These are phyloP conservation scores for Erythrobasidium hasegawianum DNA, from an alignment of 1,284 basidiomycete species.

Conservation along the genomic window DNA sequence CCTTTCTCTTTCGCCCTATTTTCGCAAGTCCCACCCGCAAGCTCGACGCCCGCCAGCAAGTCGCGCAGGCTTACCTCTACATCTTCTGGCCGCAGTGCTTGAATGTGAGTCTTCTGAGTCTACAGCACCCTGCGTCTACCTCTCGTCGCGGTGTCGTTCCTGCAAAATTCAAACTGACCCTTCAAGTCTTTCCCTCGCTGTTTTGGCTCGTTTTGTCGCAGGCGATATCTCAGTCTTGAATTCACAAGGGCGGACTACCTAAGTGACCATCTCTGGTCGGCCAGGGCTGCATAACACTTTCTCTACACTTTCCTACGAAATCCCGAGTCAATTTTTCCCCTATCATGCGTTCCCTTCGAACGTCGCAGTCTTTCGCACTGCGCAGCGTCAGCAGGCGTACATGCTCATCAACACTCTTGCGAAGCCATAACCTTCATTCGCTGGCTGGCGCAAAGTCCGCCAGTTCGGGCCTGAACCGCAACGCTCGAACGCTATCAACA, in stretches of 20 bases:
- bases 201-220: too few species aligned
- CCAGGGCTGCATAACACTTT: not conserved
- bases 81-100: too few species aligned
- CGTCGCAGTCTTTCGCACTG: too few species aligned
- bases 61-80: too few species aligned
- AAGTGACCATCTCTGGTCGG: conserved; percentile 3
- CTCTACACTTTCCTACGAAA: not conserved
- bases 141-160: too few species aligned
- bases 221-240: not conserved
- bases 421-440: not conserved
- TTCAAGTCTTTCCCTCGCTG: too few species aligned
- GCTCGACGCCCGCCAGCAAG: conserved; percentile 7
- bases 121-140: too few species aligned
- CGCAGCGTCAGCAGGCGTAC: not conserved
- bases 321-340: too few species aligned
- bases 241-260: conserved; percentile 2
- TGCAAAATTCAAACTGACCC: too few species aligned
- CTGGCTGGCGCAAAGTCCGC: conserved; percentile 22
- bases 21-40: not conserved
- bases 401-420: conserved; percentile 9
- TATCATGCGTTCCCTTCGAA: too few species aligned
- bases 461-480: not conserved
- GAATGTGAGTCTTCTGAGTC: too few species aligned
- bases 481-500: too few species aligned
- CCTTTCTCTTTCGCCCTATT: not conserved